Base-by-base conservation (phyloP, 768 basidiomycete genomes). In the Pisolithus orientalis region DNA sequence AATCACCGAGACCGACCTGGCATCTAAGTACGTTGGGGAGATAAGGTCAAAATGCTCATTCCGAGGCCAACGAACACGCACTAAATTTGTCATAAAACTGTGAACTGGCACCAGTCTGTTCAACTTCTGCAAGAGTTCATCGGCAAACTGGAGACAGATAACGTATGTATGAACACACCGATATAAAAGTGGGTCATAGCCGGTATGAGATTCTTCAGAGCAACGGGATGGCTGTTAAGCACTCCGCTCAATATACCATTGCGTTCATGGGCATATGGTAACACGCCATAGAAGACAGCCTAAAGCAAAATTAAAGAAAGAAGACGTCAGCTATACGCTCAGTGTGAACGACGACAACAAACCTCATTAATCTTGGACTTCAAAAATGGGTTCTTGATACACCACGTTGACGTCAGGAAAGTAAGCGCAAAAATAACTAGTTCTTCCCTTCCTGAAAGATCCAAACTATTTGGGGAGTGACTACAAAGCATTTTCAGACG, bases 81-180 rank as follows among this genome's bases (percentile, higher is more conserved):
- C 90, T 90, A 63, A 94, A 95, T 83, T 96, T 94, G 68, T 96
- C 95, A 70, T 96, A 98, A 72, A 99, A 98, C 64, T 98, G 95
- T 0, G 94, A 95, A 64, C 94, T 95, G 21, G 94, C 91, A 29
- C 96, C 96, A 0, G 96, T 99, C 60, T 88, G 87, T 67, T 99
- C 96, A 43, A 97, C 94, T 80, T 98, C 95, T 95, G 65, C 51
- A 47, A 34, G 21, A 6, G 44, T 28, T 60, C 42, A 54, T 46
- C 25, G 52, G 32, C 21, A 40, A 14, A 11, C 5, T 14, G 34
- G 34, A 13, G 1, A 17, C 29, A 25, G 10, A 14, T 53, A 24
- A 51, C 7, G 24, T 13, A n/a, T 3, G 24, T 28, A 37, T 21
- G 11, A 5, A 63, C 82, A 50, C 59, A 91, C 94, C 94, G 51